These are phyloP conservation scores for Calonectria henricotiae DNA, from an alignment of 2,329 filamentous ascomycete genomes.

Conservation along the genomic window DNA sequence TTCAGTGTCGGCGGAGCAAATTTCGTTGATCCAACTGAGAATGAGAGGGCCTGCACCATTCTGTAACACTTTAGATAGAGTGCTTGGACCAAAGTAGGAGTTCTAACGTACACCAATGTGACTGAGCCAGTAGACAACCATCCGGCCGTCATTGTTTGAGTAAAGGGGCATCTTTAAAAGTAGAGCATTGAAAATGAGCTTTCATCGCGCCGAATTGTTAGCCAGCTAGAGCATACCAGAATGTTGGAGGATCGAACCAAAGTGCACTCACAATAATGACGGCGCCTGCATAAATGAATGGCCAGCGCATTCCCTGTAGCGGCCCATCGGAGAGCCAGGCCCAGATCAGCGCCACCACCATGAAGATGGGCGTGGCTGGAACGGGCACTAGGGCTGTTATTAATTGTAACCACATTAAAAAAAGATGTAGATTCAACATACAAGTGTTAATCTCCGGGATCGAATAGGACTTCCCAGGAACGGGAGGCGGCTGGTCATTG, in stretches of 20 bases:
- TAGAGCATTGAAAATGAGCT: conserved; percentile 40
- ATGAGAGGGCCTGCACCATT: conserved; percentile 46
- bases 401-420: not conserved
- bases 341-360: conserved; percentile 42
- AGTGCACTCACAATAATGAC: conserved; percentile 35
- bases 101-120: conserved; percentile 44
- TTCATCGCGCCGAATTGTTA: not conserved
- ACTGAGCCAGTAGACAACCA: conserved; percentile 45
- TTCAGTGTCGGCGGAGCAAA: conserved; percentile 45
- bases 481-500: conserved; percentile 38
- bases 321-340: conserved; percentile 46
- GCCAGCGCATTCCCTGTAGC: conserved; percentile 38
- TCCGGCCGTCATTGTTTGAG: conserved; percentile 34
- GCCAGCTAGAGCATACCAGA: not conserved
- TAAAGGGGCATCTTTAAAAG: conserved; percentile 44
- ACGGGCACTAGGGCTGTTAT: conserved; percentile 35
- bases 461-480: conserved; percentile 39
- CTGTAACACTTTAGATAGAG: conserved; percentile 6
- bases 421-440: conserved; percentile 1
- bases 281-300: conserved; percentile 44
- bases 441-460: conserved; percentile 40
- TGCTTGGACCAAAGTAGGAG: rapidly evolving
- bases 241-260: rapidly evolving
- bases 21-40: conserved; percentile 49
- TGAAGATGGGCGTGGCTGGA: conserved; percentile 42